Evolutionary conservation across 306 rosid species (phyloP).

Genomic region (Prinsepia uniflora): DNA sequence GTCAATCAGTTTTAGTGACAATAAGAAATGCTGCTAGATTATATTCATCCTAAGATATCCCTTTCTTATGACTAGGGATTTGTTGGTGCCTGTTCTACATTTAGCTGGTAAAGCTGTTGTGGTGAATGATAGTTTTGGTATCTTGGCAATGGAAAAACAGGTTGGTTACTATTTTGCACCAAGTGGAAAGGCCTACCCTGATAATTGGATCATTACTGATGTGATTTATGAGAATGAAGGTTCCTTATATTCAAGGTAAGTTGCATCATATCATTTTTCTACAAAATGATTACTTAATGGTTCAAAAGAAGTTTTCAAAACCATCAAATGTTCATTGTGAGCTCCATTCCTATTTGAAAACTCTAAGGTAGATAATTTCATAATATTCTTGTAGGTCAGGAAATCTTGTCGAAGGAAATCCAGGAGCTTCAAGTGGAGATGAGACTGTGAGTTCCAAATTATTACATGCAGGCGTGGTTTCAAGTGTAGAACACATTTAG

Average conservation of each 20-base stretch:
- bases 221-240: constrained; percentile 81
- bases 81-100: constrained; percentile 28
- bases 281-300: not conserved
- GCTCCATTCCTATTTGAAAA: not conserved
- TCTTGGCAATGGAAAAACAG: constrained; percentile 56
- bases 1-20: constrained; percentile 13
- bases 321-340: not conserved
- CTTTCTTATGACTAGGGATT: constrained; percentile 27
- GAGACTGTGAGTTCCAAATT: constrained; percentile 61
- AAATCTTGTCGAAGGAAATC: constrained; percentile 77
- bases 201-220: constrained; percentile 96
- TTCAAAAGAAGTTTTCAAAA: not conserved
- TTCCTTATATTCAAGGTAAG: constrained; percentile 74
- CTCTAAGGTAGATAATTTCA: not conserved
- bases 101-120: constrained; percentile 30
- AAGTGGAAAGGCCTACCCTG: constrained; percentile 99
- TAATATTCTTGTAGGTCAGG: constrained; percentile 65
- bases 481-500: not conserved
- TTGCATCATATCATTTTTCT: not conserved
- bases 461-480: constrained; percentile 23
- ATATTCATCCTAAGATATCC: constrained; percentile 27
- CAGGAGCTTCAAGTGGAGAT: constrained; percentile 89
- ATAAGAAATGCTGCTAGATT: constrained; percentile 22
- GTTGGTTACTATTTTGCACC: constrained; percentile 99
- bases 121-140: constrained; percentile 39